These are phyloP conservation scores for Penicillium turbatum DNA, from an alignment of 495 filamentous ascomycete genomes.

Conservation along the genomic window DNA sequence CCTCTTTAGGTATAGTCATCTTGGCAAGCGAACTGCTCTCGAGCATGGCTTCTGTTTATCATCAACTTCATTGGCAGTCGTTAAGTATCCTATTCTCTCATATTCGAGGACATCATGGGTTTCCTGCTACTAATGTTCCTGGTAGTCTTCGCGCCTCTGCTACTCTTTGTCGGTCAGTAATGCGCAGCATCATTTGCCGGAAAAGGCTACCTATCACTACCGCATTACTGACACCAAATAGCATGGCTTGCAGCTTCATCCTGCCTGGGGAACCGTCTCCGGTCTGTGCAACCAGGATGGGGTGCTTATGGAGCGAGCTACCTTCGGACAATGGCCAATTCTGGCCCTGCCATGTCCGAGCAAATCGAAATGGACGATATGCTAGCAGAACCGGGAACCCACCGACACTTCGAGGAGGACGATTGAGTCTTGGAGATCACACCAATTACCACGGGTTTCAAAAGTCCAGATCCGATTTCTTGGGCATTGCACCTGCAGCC, in stretches of 20 bases:
- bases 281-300: conserved; percentile 36
- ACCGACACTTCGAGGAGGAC: conserved; percentile 33
- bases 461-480: conserved; percentile 70
- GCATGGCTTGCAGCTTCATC: conserved; percentile 56
- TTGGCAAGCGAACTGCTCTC: conserved; percentile 7
- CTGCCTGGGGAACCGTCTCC: conserved; percentile 54
- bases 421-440: conserved; percentile 23
- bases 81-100: not conserved
- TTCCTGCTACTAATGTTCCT: conserved; percentile 47
- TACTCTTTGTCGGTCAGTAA: conserved; percentile 45
- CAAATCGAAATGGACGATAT: conserved; percentile 62
- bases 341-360: conserved; percentile 54
- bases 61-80: conserved; percentile 1
- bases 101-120: conserved; percentile 35
- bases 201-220: not conserved
- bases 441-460: conserved; percentile 23
- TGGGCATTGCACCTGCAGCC: conserved; percentile 46
- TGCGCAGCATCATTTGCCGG: not conserved
- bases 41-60: conserved; percentile 1
- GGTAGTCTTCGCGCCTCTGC: conserved; percentile 46
- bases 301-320: conserved; percentile 53
- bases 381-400: conserved; percentile 41
- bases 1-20: conserved; percentile 24
- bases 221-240: conserved; percentile 28
- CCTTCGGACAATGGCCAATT: conserved; percentile 50